Conservation (phyloP, 2,329 filamentous ascomycete genomes). For the Trichoderma harzianum region DNA sequence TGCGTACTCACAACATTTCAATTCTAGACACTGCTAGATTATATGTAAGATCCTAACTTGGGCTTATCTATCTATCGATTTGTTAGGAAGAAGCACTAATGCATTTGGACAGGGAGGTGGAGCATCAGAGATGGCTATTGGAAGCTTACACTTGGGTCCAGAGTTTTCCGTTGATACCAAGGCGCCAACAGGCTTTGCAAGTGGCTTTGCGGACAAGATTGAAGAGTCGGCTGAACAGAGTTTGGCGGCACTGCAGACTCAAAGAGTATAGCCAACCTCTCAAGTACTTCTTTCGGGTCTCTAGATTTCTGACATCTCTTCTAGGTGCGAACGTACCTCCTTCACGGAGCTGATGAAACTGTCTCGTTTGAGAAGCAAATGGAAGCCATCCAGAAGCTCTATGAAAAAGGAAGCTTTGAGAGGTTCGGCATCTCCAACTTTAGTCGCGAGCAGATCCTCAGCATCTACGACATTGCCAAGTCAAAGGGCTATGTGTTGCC, state of each 20-base stretch:
- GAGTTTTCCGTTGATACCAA: slow-evolving; percentile 14
- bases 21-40: neutral
- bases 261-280: neutral
- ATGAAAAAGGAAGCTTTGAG: slow-evolving; percentile 46
- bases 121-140: slow-evolving; percentile 9
- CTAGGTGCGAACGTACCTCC: slow-evolving; percentile 51
- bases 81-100: neutral
- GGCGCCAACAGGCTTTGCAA: neutral
- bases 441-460: slow-evolving; percentile 34
- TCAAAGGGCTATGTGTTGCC: slow-evolving; percentile 40
- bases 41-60: neutral
- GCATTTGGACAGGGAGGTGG: neutral
- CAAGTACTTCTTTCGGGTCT: neutral
- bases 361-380: slow-evolving; percentile 59
- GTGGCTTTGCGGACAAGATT: neutral
- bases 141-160: neutral
- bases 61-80: neutral
- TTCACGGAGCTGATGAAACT: slow-evolving; percentile 52
- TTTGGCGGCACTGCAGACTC: neutral
- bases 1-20: neutral
- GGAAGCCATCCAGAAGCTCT: slow-evolving; percentile 57
- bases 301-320: slow-evolving; percentile 13
- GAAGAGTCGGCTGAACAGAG: slow-evolving; percentile 4
- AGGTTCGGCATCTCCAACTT: slow-evolving; percentile 47
- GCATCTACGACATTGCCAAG: slow-evolving; percentile 35